These are phyloP conservation scores for Nigrospora oryzae DNA, from an alignment of 2,329 filamentous ascomycete species.

Conservation along the genomic window DNA sequence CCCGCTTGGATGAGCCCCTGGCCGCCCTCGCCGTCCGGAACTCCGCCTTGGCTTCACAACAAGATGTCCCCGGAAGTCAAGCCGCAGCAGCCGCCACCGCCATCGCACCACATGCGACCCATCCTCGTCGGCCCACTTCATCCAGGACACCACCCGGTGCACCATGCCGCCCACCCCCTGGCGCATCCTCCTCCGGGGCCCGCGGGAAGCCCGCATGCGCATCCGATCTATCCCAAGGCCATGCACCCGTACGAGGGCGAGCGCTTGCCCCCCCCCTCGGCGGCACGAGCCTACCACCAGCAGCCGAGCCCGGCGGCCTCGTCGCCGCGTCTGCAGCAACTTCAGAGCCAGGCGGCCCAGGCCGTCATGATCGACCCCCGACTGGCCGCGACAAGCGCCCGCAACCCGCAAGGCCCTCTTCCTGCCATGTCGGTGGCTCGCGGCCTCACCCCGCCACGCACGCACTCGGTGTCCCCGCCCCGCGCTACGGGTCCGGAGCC, in stretches of 20 bases:
- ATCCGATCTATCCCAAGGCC: constrained; percentile 11
- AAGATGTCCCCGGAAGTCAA: constrained; percentile 18
- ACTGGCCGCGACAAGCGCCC: constrained; percentile 20
- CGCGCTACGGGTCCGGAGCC: constrained; percentile 28
- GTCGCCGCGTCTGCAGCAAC: constrained; percentile 34
- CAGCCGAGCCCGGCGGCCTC: constrained; percentile 3
- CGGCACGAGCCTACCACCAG: neutral
- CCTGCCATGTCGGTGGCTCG: constrained; percentile 26
- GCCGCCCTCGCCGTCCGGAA: constrained; percentile 31
- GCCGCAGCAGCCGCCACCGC: constrained; percentile 12
- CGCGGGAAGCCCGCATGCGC: neutral
- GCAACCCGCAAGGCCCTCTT: constrained; percentile 33
- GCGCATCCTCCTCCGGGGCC: constrained; percentile 5
- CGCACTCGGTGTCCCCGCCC: constrained; percentile 40
- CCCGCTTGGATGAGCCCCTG: constrained; percentile 21
- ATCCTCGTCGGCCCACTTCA: constrained; percentile 7
- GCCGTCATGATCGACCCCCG: constrained; percentile 31
- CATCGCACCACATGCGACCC: constrained; percentile 6
- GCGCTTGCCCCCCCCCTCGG: constrained; percentile 11
- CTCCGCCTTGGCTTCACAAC: constrained; percentile 24
- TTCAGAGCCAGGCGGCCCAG: constrained; percentile 33
- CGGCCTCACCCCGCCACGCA: constrained; percentile 33
- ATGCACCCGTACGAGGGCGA: constrained; percentile 13
- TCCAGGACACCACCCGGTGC: constrained; percentile 6
- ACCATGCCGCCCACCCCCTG: constrained; percentile 9